phyloP scores from a whole-genome alignment of 2,329 filamentous ascomycete genomes.

The Raffaelea ambrosiae region DNA sequence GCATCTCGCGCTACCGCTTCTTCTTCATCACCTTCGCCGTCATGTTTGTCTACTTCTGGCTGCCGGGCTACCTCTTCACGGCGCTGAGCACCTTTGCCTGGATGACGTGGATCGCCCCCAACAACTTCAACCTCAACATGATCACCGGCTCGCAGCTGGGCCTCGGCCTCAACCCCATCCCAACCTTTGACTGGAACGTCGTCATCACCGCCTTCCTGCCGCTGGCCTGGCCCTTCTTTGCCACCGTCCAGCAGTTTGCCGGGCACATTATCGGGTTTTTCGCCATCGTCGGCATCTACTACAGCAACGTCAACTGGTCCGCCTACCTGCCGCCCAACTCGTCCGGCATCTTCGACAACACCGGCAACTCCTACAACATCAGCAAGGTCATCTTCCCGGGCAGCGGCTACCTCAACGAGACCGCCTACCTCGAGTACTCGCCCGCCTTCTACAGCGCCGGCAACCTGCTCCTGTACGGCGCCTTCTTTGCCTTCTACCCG shows the following conservation, averaged over 20 bases:
- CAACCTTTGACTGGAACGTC: constrained; percentile 32
- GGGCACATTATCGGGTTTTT: constrained; percentile 47
- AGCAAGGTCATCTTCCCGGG: constrained; percentile 28
- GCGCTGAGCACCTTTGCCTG: constrained; percentile 39
- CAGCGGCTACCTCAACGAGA: constrained; percentile 33
- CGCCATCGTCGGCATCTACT: constrained; percentile 52
- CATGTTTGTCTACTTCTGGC: constrained; percentile 45
- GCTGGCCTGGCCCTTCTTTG: constrained; percentile 41
- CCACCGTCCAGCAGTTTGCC: constrained; percentile 52
- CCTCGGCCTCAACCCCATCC: constrained; percentile 24
- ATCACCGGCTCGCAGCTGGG: constrained; percentile 25
- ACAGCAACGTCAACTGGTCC: constrained; percentile 47
- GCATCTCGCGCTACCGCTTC: constrained; percentile 34
- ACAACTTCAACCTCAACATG: constrained; percentile 21
- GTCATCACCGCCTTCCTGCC: constrained; percentile 19
- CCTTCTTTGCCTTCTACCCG: constrained; percentile 47
- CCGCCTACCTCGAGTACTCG: constrained; percentile 40
- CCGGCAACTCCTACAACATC: constrained; percentile 37
- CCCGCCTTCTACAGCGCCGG: constrained; percentile 42
- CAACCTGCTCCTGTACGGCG: constrained; percentile 41
- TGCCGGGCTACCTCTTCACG: constrained; percentile 40
- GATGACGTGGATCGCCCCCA: constrained; percentile 44
- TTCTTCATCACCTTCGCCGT: constrained; percentile 32
- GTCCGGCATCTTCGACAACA: constrained; percentile 42
- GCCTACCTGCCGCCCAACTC: constrained; percentile 43